Evolutionary conservation across 139 green algal genomes (phyloP).

Genomic region (Chlamydomonas asymmetrica): DNA sequence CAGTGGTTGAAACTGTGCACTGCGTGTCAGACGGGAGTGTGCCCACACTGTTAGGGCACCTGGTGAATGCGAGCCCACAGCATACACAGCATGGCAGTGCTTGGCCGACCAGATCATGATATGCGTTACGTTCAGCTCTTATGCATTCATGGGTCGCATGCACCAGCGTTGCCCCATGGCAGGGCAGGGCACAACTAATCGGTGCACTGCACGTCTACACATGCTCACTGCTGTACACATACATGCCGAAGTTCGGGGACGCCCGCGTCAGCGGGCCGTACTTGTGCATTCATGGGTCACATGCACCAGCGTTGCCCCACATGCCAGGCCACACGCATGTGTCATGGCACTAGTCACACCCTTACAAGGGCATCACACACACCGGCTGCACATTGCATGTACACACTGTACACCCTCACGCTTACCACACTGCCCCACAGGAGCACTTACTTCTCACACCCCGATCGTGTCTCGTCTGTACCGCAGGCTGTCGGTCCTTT

Average conservation of each 20-base stretch:
- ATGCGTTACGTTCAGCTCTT: background rate
- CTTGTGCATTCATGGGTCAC: no score
- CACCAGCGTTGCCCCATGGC: no score
- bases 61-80: background rate
- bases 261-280: no score
- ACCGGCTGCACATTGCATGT: background rate
- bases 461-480: background rate
- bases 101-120: background rate
- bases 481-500: conserved; percentile 52
- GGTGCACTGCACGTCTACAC: no score
- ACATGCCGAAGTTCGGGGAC: no score
- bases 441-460: background rate
- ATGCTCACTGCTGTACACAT: no score
- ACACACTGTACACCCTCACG: no score
- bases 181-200: no score
- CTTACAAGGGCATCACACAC: background rate
- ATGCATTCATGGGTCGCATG: background rate
- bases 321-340: background rate
- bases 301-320: no score
- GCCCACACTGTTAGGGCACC: background rate
- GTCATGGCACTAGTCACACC: background rate
- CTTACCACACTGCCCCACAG: conserved; percentile 4
- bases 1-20: background rate
- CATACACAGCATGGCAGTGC: background rate
- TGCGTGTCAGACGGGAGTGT: background rate